Percentiles rank a stretch among this genome's conserved stretches.
Conservation (phyloP, 805 yeast genomes). For the Sungouiozyma intestinalis region DNA sequence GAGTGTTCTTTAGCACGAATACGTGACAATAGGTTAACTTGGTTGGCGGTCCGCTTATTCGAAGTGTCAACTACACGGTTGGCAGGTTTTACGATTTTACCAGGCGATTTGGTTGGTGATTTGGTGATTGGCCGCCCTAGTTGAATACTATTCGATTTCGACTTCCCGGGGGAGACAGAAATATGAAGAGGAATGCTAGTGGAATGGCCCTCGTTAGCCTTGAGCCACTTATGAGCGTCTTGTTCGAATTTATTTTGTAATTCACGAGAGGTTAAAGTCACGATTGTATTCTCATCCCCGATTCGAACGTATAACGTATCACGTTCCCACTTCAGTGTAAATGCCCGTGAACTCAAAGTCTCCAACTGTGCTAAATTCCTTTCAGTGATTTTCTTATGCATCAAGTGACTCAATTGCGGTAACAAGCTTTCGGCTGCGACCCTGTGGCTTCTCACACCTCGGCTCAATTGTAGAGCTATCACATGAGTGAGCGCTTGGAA, state of each 20-base stretch:
- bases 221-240: not conserved
- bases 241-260: not conserved
- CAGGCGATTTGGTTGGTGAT: not conserved
- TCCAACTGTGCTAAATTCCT: slow-evolving; percentile 20
- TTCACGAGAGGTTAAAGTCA: not conserved
- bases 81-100: not conserved
- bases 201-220: not conserved
- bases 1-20: slow-evolving; percentile 21
- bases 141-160: too few relatives aligned
- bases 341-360: slow-evolving; percentile 23
- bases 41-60: slow-evolving; percentile 5
- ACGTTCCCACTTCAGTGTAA: slow-evolving; percentile 10
- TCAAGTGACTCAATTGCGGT: slow-evolving; percentile 24
- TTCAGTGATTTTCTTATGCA: slow-evolving; percentile 18
- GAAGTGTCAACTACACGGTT: not conserved
- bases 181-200: not conserved
- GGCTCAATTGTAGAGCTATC: slow-evolving; percentile 20
- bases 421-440: slow-evolving; percentile 14
- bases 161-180: too few relatives aligned
- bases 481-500: slow-evolving; percentile 21
- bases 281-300: not conserved
- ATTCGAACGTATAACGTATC: not conserved
- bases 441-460: slow-evolving; percentile 8
- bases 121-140: too few relatives aligned
- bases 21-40: slow-evolving; percentile 18